phyloP scores from a whole-genome alignment of 2,329 filamentous ascomycete genomes.

The Penicillium sp. region DNA sequence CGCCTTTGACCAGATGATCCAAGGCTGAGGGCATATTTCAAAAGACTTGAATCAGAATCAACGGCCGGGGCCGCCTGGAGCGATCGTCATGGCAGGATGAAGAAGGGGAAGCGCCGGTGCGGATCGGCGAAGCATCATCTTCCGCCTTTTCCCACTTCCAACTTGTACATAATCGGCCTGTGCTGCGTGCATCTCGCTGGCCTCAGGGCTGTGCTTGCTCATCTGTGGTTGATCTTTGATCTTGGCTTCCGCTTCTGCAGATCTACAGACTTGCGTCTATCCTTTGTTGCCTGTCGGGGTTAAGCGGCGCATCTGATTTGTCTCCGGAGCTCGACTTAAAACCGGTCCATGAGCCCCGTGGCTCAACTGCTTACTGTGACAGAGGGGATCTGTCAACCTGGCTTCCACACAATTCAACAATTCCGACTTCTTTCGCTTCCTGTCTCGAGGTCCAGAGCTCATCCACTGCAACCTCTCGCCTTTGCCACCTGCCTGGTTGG shows the following conservation, averaged over 20 bases:
- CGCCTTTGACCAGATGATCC: constrained; percentile 89
- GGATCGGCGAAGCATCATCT: constrained; percentile 5
- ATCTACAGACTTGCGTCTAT: constrained; percentile 3
- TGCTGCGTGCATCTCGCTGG: neutral
- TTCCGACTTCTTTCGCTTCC: neutral
- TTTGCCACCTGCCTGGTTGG: constrained; percentile 14
- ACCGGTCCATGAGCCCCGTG: constrained; percentile 15
- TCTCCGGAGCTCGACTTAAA: constrained; percentile 14
- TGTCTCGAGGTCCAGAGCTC: constrained; percentile 2
- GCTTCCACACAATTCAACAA: constrained; percentile 1
- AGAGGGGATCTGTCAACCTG: constrained; percentile 6
- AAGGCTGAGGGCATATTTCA: constrained; percentile 57
- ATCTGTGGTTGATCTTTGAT: constrained; percentile 14
- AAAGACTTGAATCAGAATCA: constrained; percentile 4
- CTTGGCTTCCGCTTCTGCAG: constrained; percentile 11
- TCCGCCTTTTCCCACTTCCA: neutral
- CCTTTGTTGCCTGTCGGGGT: constrained; percentile 16
- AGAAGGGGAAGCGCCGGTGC: constrained; percentile 8
- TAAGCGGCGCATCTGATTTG: constrained; percentile 21
- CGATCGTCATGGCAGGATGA: constrained; percentile 21
- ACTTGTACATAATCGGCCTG: too few relatives aligned
- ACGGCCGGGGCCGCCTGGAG: constrained; percentile 29
- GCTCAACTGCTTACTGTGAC: constrained; percentile 7
- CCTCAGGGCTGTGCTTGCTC: neutral
- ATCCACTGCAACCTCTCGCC: constrained; percentile 1